Base-by-base conservation (phyloP, 768 basidiomycete species). In the Lactifluus hygrophoroides region DNA sequence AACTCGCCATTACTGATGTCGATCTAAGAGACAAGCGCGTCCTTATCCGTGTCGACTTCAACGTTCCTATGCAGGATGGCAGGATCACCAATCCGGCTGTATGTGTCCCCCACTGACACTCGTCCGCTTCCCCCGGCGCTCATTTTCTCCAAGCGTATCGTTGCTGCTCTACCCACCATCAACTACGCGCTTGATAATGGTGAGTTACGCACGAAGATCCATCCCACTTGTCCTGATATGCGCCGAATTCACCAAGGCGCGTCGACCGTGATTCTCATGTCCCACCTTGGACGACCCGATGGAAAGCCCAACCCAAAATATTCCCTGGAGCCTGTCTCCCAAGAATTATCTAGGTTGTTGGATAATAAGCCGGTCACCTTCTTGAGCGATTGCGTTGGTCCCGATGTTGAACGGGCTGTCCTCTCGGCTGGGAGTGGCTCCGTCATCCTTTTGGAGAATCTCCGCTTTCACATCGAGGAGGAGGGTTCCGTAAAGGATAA, bases 401-500 rank as follows among this genome's bases (percentile, higher is more conserved):
- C 84, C 45, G 86, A 91, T 9, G 83, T 90, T 65, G 91, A 97
- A 73, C 75, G 83, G 54, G 81, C 84, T 45, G 88, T 96, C 63
- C 78, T 82, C 65, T 75, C 71, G 42, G 85, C 88, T 5, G 67
- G 80, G 30, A 67, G 73, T 48, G 88, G 94, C 49, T 78, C 88
- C 43, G 73, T 92, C 66, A 83, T 98, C 74, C 81, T 99, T 57
- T 84, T 99, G 68, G 95, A 99, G 76, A 99, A 99, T 75, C 78
- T 99, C 52, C 89, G 95, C 60, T 99, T 96, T 84, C 92, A 98
- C 74, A 93, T 92, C 64, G 95, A 95, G 69, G 95, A 99, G 75
- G 95, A 99, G 73, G 95, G 95, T 21, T 90, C 88, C 46, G 80
- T 81, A 66, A 95, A 95, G 76, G 93, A 94, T 73, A 86, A 89